These are phyloP conservation scores for Cadophora sp. DNA, from an alignment of 2,329 filamentous ascomycete genomes.

Conservation along the genomic window DNA sequence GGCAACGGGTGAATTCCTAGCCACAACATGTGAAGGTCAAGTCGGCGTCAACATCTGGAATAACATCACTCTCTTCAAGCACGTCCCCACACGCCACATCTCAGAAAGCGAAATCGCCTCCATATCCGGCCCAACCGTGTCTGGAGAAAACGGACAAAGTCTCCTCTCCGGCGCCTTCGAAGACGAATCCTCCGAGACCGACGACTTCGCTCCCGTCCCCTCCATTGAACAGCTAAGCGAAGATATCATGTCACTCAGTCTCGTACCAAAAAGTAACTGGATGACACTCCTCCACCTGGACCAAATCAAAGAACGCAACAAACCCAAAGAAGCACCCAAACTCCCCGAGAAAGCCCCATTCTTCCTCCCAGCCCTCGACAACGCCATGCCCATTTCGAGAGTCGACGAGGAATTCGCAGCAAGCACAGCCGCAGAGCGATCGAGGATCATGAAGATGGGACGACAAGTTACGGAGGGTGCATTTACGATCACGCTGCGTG, in stretches of 20 bases:
- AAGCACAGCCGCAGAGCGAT: constrained; percentile 56
- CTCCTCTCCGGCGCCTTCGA: constrained; percentile 80
- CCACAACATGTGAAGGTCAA: constrained; percentile 81
- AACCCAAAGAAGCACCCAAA: constrained; percentile 90
- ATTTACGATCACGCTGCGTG: constrained; percentile 63
- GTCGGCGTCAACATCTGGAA: constrained; percentile 96
- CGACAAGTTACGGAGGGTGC: constrained; percentile 61
- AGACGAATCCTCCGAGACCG: constrained; percentile 56
- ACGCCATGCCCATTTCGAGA: constrained; percentile 32
- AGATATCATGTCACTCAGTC: constrained; percentile 85
- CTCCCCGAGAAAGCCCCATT: constrained; percentile 93
- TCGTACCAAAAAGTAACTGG: constrained; percentile 92
- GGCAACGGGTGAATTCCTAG: constrained; percentile 89
- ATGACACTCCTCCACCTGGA: constrained; percentile 94
- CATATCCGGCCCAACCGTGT: constrained; percentile 74
- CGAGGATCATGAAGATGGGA: constrained; percentile 74
- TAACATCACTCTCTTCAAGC: constrained; percentile 89
- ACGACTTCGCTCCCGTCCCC: constrained; percentile 61
- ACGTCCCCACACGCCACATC: constrained; percentile 85
- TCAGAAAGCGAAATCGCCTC: constrained; percentile 75
- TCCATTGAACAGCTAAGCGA: constrained; percentile 78
- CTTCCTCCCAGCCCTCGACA: constrained; percentile 78
- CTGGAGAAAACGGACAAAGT: constrained; percentile 80
- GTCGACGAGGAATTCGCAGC: constrained; percentile 44
- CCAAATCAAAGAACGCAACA: constrained; percentile 88